phyloP scores from a whole-genome alignment of 208 protist genomes.

The Borovskyia barvae region DNA sequence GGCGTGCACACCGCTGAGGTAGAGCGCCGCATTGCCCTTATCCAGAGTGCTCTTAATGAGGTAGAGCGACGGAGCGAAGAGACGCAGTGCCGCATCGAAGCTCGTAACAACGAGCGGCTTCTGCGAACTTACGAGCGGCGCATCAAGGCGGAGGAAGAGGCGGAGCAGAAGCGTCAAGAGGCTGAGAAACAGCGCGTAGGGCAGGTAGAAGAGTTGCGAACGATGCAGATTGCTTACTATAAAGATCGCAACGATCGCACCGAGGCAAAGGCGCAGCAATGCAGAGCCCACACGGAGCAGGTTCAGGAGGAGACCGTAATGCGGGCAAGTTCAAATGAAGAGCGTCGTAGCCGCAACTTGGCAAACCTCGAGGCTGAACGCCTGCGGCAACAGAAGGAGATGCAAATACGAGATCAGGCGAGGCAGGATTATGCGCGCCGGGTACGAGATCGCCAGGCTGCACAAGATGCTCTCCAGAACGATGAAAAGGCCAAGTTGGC shows the following conservation, averaged over 20 bases:
- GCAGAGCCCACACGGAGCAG: constrained; percentile 36
- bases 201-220: constrained; percentile 41
- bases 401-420: constrained; percentile 36
- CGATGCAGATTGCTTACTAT: constrained; percentile 50
- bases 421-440: constrained; percentile 39
- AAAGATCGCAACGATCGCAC: constrained; percentile 43
- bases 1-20: constrained; percentile 48
- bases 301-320: constrained; percentile 39
- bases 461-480: constrained; percentile 29
- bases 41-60: constrained; percentile 58
- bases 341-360: constrained; percentile 39
- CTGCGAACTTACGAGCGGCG: constrained; percentile 37
- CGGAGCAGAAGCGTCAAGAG: constrained; percentile 32
- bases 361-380: constrained; percentile 43
- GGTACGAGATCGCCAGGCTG: constrained; percentile 27
- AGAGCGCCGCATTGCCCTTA: constrained; percentile 52
- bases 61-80: constrained; percentile 40
- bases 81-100: constrained; percentile 35
- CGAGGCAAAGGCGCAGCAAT: constrained; percentile 39
- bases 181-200: constrained; percentile 49
- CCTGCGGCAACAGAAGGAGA: constrained; percentile 36
- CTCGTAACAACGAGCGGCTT: constrained; percentile 27
- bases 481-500: constrained; percentile 26
- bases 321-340: constrained; percentile 38
- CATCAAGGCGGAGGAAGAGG: constrained; percentile 31